phyloP scores from a whole-genome alignment of 202 grass and related monocot genomes.

The Brachypodium distachyon region DNA sequence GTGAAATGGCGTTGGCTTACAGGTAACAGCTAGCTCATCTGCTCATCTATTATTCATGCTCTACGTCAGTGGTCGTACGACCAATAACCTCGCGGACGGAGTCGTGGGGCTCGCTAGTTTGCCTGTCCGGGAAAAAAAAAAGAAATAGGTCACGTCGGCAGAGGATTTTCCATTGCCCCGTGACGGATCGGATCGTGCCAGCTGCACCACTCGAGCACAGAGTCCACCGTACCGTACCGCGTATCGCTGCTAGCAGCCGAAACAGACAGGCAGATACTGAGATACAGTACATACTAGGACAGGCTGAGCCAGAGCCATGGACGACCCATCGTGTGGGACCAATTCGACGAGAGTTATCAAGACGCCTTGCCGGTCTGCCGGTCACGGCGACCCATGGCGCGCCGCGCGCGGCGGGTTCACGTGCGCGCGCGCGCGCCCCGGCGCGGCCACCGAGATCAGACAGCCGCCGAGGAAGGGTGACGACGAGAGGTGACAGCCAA shows the following conservation, averaged over 20 bases:
- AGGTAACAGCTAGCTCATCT: too few species aligned
- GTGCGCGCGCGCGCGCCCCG: neutral
- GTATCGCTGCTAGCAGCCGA: neutral
- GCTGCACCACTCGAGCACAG: neutral
- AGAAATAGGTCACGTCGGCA: neutral
- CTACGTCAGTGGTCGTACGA: too few species aligned
- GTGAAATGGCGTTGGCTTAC: too few species aligned
- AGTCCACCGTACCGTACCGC: neutral
- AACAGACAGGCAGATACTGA: neutral
- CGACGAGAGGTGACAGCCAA: neutral
- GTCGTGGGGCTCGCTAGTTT: too few species aligned
- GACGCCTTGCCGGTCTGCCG: neutral
- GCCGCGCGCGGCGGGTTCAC: neutral
- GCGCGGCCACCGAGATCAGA: neutral
- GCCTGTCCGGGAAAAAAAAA: too few species aligned
- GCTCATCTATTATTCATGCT: too few species aligned
- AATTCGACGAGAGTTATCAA: neutral
- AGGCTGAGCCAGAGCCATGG: neutral
- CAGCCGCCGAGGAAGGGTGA: neutral
- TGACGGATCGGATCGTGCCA: neutral
- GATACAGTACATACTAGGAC: too few species aligned
- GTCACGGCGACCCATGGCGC: neutral
- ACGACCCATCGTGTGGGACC: neutral
- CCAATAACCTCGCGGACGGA: neutral
- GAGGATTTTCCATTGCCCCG: neutral